Evolutionary conservation across 257 asterid species (phyloP), one percentile per base, ranked within the genome.

Genomic region (Solanum chiquidenum): DNA sequence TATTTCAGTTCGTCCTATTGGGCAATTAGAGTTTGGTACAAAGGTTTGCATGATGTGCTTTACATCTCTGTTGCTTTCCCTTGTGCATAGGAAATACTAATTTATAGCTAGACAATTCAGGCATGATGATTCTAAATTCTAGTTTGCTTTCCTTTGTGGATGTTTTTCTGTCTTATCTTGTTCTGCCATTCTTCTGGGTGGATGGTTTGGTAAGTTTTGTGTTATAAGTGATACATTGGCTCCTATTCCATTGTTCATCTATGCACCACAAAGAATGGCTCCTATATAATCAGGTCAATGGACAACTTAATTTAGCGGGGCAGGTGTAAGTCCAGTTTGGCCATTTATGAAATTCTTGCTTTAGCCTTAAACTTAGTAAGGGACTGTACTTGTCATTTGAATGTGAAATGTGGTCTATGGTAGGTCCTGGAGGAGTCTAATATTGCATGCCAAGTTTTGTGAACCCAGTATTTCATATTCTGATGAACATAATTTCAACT

Each of bases 11-110:
- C 98, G 97, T 44, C 99, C 99, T 62, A 88, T 91, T 40, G 99
- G 99, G 58, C 99, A 96, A 92, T 88, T 83, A 74, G 94, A 94
- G 88, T 94, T 97, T 88, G 99, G 99, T 86, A 97, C 99, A 42
- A 97, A 97, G 99, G 99, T 95, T 90, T 86, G 12, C 64, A 60
- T 55, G 37, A 80, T 49, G 29, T 49, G 29, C 29, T 52, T 80
- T 12, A 9, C 69, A 49, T 82, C 20, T 82, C 86, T 87, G 42
- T 62, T 85, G 72, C 74, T 82, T 88, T 31, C 42, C 9, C 20
- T 49, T 49, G 6, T 31, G 69, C 44, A 49, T 29, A 18, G 42
- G 86, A 82, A 10, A 82, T 46, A 9, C 69, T 18, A 10, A 82
- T 82, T 49, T 80, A 80, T 80, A 80, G 27, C 29, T 46, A 12